phyloP scores from a whole-genome alignment of 371 early-diverging fungal species.

The Umbelopsis sp. region DNA sequence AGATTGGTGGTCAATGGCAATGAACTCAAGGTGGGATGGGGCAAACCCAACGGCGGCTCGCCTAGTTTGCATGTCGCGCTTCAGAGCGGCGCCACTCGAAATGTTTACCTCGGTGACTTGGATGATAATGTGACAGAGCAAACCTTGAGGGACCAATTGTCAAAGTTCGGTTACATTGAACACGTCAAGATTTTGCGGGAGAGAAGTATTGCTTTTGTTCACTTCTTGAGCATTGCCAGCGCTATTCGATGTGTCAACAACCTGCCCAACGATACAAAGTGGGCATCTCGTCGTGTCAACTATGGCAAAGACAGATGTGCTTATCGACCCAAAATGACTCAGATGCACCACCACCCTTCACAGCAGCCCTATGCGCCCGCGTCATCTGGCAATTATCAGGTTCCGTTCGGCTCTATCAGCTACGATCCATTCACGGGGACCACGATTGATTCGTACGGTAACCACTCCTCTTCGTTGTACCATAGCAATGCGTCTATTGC shows the following conservation, averaged over 20 bases:
- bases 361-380: slow-evolving; percentile 10
- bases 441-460: slow-evolving; percentile 27
- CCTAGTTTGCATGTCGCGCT: slow-evolving; percentile 58
- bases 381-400: slow-evolving; percentile 25
- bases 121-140: slow-evolving; percentile 62
- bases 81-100: slow-evolving; percentile 72
- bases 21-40: slow-evolving; percentile 80
- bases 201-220: slow-evolving; percentile 81
- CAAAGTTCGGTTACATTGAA: slow-evolving; percentile 75
- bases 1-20: slow-evolving; percentile 45
- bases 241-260: slow-evolving; percentile 75
- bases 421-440: slow-evolving; percentile 37
- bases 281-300: slow-evolving; percentile 60
- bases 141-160: slow-evolving; percentile 55
- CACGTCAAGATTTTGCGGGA: slow-evolving; percentile 71
- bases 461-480: slow-evolving; percentile 10
- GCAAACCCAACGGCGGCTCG: slow-evolving; percentile 66
- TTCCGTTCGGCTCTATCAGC: slow-evolving; percentile 30
- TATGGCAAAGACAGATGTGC: slow-evolving; percentile 87
- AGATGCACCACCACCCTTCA: slow-evolving; percentile 11
- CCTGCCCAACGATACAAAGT: slow-evolving; percentile 58
- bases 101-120: slow-evolving; percentile 76
- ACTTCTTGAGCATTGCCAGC: slow-evolving; percentile 67
- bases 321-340: slow-evolving; percentile 20
- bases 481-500: slow-evolving; percentile 19